These are phyloP conservation scores for Candida multigemmis DNA, from an alignment of 805 yeast genomes.

Conservation along the genomic window DNA sequence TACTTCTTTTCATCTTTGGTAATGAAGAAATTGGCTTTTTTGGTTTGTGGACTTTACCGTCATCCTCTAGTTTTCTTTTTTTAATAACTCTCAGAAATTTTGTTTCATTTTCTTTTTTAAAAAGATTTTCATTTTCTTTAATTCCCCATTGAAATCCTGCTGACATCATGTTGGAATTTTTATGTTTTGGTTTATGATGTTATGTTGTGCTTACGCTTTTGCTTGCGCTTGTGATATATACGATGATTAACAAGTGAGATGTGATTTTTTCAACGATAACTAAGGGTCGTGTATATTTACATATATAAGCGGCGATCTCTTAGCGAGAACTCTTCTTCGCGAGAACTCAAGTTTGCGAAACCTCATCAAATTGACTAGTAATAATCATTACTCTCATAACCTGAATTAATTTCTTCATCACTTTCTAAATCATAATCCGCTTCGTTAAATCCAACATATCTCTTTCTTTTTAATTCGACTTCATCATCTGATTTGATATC, in stretches of 20 bases:
- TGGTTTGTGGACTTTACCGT: neutral
- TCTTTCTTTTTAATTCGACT: conserved; percentile 33
- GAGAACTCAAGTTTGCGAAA: too few relatives aligned
- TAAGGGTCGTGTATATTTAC: too few relatives aligned
- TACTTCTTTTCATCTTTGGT: conserved; percentile 14
- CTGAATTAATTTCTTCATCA: conserved; percentile 22
- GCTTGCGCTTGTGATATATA: too few relatives aligned
- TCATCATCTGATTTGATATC: conserved; percentile 32
- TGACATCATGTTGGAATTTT: too few relatives aligned
- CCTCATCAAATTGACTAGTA: too few relatives aligned
- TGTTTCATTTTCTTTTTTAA: neutral
- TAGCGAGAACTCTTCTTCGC: too few relatives aligned
- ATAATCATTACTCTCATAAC: conserved; percentile 24
- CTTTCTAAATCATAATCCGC: conserved; percentile 36
- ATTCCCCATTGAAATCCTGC: conserved; percentile 24
- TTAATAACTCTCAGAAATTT: conserved; percentile 3
- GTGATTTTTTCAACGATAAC: too few relatives aligned
- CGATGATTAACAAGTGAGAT: too few relatives aligned
- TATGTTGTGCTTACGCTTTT: too few relatives aligned
- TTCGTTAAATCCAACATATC: conserved; percentile 34
- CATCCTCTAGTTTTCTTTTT: conserved; percentile 10
- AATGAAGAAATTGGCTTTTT: neutral
- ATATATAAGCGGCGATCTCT: too few relatives aligned
- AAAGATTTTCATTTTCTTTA: conserved; percentile 5
- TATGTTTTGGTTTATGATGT: too few relatives aligned